A percentile compares a stretch with the other conserved stretches of the same genome.
Conservation (phyloP, 768 basidiomycete species). For the Agaricus subrufescens region DNA sequence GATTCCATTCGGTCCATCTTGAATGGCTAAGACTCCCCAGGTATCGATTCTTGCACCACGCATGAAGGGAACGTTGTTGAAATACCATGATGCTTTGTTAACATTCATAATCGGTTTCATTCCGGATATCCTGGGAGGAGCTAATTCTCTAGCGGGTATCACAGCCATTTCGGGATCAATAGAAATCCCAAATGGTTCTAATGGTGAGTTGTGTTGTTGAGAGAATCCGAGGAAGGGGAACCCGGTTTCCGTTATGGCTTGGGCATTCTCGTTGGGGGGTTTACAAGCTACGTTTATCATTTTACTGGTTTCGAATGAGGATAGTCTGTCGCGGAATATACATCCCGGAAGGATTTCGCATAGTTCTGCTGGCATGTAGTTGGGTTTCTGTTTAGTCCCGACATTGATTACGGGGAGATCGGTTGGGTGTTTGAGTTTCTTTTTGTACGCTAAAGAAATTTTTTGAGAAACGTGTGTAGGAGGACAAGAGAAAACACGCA, state of each 20-base stretch:
- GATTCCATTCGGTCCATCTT: conserved; percentile 36
- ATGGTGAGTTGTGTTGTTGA: conserved; percentile 19
- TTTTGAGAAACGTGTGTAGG: background rate
- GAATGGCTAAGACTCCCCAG: conserved; percentile 68
- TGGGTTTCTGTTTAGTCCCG: conserved; percentile 23
- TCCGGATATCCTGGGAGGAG: conserved; percentile 40
- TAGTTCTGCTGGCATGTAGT: conserved; percentile 58
- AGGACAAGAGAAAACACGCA: conserved; percentile 25
- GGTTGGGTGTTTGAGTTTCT: conserved; percentile 36
- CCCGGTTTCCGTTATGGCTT: conserved; percentile 50
- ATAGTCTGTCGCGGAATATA: conserved; percentile 53
- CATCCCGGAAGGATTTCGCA: conserved; percentile 58
- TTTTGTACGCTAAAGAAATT: conserved; percentile 47
- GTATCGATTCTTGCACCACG: conserved; percentile 41
- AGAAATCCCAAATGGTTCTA: conserved; percentile 53
- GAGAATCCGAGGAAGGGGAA: conserved; percentile 49
- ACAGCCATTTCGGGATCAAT: conserved; percentile 56
- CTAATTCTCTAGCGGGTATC: conserved; percentile 62
- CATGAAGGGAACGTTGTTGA: conserved; percentile 67
- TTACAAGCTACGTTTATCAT: conserved; percentile 69
- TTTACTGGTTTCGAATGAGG: conserved; percentile 46
- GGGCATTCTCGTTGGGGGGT: conserved; percentile 51
- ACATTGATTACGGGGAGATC: conserved; percentile 48
- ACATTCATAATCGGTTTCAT: conserved; percentile 40
- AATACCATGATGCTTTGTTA: conserved; percentile 71